Base-by-base conservation (phyloP, 129 eudicot genomes). In the Centella asiatica region DNA sequence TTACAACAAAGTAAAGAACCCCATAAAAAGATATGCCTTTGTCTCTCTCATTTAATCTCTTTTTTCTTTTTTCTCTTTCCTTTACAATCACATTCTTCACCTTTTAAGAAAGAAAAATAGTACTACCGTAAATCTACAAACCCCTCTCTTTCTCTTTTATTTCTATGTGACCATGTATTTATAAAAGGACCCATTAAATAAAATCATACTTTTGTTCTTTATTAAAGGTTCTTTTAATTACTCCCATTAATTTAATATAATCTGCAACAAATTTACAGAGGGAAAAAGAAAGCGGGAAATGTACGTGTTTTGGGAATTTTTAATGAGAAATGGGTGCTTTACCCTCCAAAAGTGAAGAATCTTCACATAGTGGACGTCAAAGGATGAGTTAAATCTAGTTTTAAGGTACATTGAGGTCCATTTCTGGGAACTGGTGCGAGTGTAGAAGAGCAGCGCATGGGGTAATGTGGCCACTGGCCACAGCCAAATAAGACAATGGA, bases 251-350 rank as follows among this genome's bases (percentile, higher is more conserved):
- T 19, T 20, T 36, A 51, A 10, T 63, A 46, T 51, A 36, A 37
- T 10, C 42, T 32, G 34, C 2, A 18, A 19, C 2, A 20, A 29
- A 33, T 28, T 7, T 51, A 20, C 22, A 45, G 48, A 53, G 72
- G 37, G 61, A 39, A 64, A 24, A 32, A 66, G 52, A 70, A 69
- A 69, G 88, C 80, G 88, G 81, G 85, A 85, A 82, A 71, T 56
- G 57, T 60, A 26, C 32, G 13, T 28, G 60, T 55, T 29, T 72
- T 55, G 57, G 26, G 39, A 22, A 24, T 28, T 47, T 62, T 42
- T 25, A 60, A 47, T 28, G 9, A 51, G 39, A 62, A 67, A 75
- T 49, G 15, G 13, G 69, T 47, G 48, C 25, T 74, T 70, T 47
- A 64, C 78, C 57, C 75, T 70, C 69, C 72, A 75, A 72, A 80